These are phyloP conservation scores for Chaetomium cochliodes DNA, from an alignment of 495 filamentous ascomycete genomes.

Conservation along the genomic window DNA sequence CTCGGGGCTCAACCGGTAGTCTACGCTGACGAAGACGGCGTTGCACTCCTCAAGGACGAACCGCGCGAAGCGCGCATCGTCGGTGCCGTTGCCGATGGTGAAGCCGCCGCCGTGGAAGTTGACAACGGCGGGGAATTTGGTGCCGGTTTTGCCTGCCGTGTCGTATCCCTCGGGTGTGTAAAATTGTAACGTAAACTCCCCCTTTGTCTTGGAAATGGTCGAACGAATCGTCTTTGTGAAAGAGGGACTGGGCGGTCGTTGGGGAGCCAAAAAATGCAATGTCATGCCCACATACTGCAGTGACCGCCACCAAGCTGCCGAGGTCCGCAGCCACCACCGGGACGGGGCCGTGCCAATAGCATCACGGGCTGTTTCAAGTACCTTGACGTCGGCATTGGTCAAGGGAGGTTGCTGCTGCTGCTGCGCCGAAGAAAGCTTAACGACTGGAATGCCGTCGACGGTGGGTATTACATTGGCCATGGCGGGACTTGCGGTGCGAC, in stretches of 20 bases:
- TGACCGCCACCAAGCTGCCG: constrained; percentile 73
- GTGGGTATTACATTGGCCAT: constrained; percentile 32
- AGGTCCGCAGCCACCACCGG: constrained; percentile 66
- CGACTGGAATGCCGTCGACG: constrained; percentile 42
- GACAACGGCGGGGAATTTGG: constrained; percentile 60
- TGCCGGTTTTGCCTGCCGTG: constrained; percentile 52
- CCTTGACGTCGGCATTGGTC: constrained; percentile 16
- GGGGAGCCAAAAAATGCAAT: constrained; percentile 66
- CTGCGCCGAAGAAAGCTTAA: constrained; percentile 21
- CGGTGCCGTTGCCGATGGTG: constrained; percentile 65
- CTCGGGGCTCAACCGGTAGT: constrained; percentile 77
- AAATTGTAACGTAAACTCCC: constrained; percentile 69
- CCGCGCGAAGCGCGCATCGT: constrained; percentile 69
- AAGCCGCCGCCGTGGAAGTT: constrained; percentile 82
- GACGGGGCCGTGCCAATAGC: constrained; percentile 43
- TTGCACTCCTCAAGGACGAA: constrained; percentile 50
- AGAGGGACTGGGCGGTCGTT: constrained; percentile 62
- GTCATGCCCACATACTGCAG: constrained; percentile 79
- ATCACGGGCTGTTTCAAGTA: constrained; percentile 40
- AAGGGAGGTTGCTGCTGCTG: constrained; percentile 3
- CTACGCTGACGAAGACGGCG: constrained; percentile 66
- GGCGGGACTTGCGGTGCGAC: not conserved
- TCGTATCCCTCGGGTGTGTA: constrained; percentile 70
- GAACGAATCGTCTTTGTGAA: constrained; percentile 65
- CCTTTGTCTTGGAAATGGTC: constrained; percentile 54